Evolutionary conservation across 306 rosid genomes (phyloP).

Genomic region (Sicyos baderoa): DNA sequence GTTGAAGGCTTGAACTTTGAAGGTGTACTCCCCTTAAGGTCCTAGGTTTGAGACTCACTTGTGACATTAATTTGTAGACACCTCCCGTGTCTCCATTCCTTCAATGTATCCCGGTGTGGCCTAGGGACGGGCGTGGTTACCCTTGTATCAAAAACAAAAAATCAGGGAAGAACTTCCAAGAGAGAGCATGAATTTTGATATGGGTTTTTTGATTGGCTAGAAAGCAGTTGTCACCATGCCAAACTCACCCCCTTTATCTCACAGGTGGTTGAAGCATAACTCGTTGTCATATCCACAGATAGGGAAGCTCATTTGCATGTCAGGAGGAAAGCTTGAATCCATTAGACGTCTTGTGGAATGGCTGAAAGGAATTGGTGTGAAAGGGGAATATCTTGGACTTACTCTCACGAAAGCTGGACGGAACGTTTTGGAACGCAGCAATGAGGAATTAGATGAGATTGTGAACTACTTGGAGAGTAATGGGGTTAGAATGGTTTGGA

Average conservation of each 20-base stretch:
- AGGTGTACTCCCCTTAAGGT: too few species aligned
- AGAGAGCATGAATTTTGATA: too few species aligned
- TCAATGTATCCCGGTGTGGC: too few species aligned
- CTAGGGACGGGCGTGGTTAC: too few species aligned
- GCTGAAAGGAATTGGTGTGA: conserved; percentile 63
- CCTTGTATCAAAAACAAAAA: too few species aligned
- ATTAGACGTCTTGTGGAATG: conserved; percentile 50
- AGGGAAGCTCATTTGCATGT: conserved; percentile 74
- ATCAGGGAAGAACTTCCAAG: too few species aligned
- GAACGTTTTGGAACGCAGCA: conserved; percentile 40
- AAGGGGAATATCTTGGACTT: conserved; percentile 60
- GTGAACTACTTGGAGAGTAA: conserved; percentile 56
- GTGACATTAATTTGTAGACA: too few species aligned
- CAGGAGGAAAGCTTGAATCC: conserved; percentile 56
- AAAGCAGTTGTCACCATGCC: neutral
- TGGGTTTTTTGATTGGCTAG: neutral
- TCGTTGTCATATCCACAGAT: conserved; percentile 70
- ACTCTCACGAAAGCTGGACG: conserved; percentile 59
- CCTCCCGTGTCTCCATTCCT: too few species aligned
- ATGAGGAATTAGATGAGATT: conserved; percentile 56
- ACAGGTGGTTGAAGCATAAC: conserved; percentile 94
- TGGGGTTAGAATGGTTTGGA: conserved; percentile 83
- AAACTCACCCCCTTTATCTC: conserved; percentile 10
- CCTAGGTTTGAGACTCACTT: too few species aligned
- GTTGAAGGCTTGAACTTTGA: too few species aligned